These are phyloP conservation scores for Leptographium procerum DNA, from an alignment of 2,329 filamentous ascomycete genomes.

Conservation along the genomic window DNA sequence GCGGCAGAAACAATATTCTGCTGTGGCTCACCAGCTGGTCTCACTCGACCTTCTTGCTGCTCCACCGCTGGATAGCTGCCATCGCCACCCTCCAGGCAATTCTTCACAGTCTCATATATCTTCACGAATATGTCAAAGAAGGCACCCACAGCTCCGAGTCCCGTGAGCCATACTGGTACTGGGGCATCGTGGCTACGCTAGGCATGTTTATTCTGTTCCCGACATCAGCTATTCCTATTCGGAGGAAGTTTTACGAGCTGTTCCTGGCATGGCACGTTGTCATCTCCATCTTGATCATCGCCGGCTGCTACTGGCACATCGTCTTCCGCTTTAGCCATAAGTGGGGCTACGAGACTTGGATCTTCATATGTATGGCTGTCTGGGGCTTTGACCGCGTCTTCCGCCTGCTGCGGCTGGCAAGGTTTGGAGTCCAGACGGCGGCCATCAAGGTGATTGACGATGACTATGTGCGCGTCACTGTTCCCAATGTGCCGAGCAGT, in stretches of 20 bases:
- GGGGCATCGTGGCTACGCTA: conserved; percentile 4
- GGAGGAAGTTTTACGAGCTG: conserved; percentile 1
- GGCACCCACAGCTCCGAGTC: conserved; percentile 11
- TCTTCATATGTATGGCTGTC: no score
- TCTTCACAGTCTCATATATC: conserved; percentile 32
- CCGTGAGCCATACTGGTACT: conserved; percentile 2
- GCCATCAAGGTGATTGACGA: no score
- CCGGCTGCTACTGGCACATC: conserved; percentile 8
- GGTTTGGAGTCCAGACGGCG: no score
- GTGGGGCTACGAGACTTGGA: no score
- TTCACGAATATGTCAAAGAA: conserved; percentile 24
- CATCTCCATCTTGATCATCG: conserved; percentile 1
- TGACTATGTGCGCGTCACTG: no score
- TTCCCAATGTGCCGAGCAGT: no score
- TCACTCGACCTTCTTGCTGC: conserved; percentile 33
- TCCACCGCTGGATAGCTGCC: conserved; percentile 37
- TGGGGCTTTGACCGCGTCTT: no score
- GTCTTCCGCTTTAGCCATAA: neutral
- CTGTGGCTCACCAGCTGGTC: conserved; percentile 38
- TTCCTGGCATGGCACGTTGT: conserved; percentile 6
- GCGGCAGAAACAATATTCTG: conserved; percentile 34
- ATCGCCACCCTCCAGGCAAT: conserved; percentile 32
- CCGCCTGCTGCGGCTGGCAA: no score
- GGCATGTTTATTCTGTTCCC: neutral
- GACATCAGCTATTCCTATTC: neutral